Conservation (phyloP, 768 basidiomycete species). For the Lanmaoa pseudosensibilis region DNA sequence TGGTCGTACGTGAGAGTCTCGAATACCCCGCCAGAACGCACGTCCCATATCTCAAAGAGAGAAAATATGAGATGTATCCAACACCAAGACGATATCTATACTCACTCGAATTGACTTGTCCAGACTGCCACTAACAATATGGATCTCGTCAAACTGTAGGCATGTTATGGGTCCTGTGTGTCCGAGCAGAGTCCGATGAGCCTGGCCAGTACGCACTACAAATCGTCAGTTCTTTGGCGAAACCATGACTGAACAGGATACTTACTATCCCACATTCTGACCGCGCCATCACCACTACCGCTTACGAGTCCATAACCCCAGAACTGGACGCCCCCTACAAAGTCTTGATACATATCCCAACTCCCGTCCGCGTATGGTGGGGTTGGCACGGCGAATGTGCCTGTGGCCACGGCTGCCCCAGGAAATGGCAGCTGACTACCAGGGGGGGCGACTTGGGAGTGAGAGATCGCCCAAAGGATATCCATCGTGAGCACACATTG, state of each 20-base stretch:
- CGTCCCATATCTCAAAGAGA: conserved; percentile 83
- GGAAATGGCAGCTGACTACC: conserved; percentile 48
- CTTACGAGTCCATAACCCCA: conserved; percentile 98
- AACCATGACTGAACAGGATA: neutral
- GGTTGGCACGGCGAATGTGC: conserved; percentile 76
- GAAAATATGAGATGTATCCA: neutral
- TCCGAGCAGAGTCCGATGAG: conserved; percentile 88
- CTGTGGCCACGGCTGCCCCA: conserved; percentile 53
- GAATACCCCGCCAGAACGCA: conserved; percentile 82
- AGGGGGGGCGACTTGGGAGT: conserved; percentile 57
- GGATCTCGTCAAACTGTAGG: conserved; percentile 93
- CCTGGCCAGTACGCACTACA: conserved; percentile 96
- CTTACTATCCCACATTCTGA: conserved; percentile 99
- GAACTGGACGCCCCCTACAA: conserved; percentile 96
- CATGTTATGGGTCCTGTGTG: conserved; percentile 94
- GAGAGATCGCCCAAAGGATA: conserved; percentile 98
- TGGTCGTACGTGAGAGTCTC: conserved; percentile 92
- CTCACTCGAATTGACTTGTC: conserved; percentile 90
- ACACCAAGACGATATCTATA: conserved; percentile 7
- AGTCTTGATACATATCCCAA: conserved; percentile 96
- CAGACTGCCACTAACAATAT: conserved; percentile 88
- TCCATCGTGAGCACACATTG: conserved; percentile 99
- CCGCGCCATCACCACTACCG: conserved; percentile 95
- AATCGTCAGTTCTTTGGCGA: neutral
- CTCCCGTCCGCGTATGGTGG: conserved; percentile 88